Base-by-base conservation (phyloP, 1,284 basidiomycete genomes). In the Apiotrichum siamense region DNA sequence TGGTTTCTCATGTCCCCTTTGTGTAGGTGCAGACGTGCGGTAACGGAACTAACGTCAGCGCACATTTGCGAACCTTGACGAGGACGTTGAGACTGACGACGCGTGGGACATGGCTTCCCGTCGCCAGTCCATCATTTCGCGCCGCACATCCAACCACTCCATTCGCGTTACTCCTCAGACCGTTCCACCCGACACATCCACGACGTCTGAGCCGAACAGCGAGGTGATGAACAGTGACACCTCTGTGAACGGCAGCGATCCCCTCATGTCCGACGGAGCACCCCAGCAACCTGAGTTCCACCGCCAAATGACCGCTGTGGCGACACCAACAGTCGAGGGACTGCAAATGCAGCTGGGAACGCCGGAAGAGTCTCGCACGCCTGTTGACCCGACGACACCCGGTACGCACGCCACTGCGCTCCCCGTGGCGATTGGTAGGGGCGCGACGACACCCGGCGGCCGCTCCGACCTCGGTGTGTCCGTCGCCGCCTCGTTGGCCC, bases 1-100 rank as follows among this genome's bases (percentile, higher is more conserved):
- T 0, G 88, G 89, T 3, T 98, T 98, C 75, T 88, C 85, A 7
- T 98, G 94, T 64, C 96, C 94, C 0, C 81, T 98, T 9, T 98
- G 94, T 73, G 73, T 75, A 50, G 59, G 71, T 67, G 20, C 4
- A 37, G 2, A 32, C 18, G n/a, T 7, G 12, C 15, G 7, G 2
- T 18, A 23, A 17, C 6, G 5, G 2, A 26, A 9, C 59, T 61
- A 40, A 57, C 44, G 7, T n/a, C 40, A 75, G 73, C 79, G 88
- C 39, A 88, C 88, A 0, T 96, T 88, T 68, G 91, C 91, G 12
- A 88, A 97, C 68, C 80, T 98, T 13, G 92, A 97, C 47, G 92
- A 93, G 53, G 94, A 98, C 67, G 92, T 97, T 33, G 93, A 97
- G 70, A 78, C 88, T 0, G 81, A 83, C 48, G 75, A 75, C 44